These are phyloP conservation scores for Scheffersomyces titani DNA, from an alignment of 1,139 yeast species.

Conservation along the genomic window DNA sequence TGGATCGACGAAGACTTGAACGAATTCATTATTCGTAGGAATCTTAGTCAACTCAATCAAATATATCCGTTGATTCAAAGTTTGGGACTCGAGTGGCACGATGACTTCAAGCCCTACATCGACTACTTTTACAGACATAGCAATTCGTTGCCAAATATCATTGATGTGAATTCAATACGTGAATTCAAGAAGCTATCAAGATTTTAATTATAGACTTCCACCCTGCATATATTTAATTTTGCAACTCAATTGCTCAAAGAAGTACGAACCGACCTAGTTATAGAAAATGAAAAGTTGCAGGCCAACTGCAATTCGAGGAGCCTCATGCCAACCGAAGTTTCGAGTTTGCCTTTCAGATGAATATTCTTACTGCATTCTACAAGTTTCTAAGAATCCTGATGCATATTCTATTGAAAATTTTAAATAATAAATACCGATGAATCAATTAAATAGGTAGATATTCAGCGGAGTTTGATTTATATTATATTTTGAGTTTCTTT, in stretches of 20 bases:
- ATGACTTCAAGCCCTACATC: conserved; percentile 7
- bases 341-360: neutral
- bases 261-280: too few species aligned
- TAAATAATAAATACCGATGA: neutral
- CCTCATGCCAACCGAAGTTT: too few species aligned
- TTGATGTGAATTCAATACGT: neutral
- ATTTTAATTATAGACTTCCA: too few species aligned
- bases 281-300: too few species aligned
- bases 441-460: neutral
- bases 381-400: too few species aligned
- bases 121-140: neutral
- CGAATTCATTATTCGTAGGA: conserved; percentile 5
- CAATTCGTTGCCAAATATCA: neutral
- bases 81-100: conserved; percentile 6
- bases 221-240: too few species aligned
- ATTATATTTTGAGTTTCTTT: conserved; percentile 6
- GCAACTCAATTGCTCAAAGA: too few species aligned
- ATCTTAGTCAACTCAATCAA: conserved; percentile 5
- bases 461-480: neutral
- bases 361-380: neutral
- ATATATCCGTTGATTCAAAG: conserved; percentile 7
- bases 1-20: conserved; percentile 8
- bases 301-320: too few species aligned
- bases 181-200: neutral
- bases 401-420: too few species aligned